These are phyloP conservation scores for Vigna hirtella DNA, from an alignment of 306 rosid species.

Conservation along the genomic window DNA sequence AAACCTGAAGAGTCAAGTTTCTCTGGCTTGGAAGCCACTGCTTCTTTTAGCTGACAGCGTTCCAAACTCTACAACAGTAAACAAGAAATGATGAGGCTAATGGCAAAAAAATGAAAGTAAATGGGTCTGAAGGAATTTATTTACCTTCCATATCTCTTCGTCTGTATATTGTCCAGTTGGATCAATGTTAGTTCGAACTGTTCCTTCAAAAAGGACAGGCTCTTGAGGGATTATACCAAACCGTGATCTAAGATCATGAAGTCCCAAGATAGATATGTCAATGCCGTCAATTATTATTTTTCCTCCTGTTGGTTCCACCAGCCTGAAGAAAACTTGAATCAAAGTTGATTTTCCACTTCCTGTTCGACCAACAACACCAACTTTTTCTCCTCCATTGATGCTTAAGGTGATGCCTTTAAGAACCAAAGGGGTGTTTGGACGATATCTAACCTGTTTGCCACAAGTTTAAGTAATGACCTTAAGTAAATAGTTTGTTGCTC, in stretches of 20 bases:
- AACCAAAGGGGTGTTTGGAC: slow-evolving; percentile 90
- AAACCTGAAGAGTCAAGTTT: slow-evolving; percentile 84
- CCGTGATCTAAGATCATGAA: slow-evolving; percentile 92
- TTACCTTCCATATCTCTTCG: slow-evolving; percentile 96
- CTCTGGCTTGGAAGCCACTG: slow-evolving; percentile 78
- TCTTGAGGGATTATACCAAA: slow-evolving; percentile 98
- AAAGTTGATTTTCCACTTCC: slow-evolving; percentile 96
- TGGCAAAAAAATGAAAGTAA: neutral
- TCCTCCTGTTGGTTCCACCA: slow-evolving; percentile 94
- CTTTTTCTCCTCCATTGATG: slow-evolving; percentile 88
- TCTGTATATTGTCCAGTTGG: slow-evolving; percentile 76
- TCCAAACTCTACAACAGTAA: slow-evolving; percentile 67
- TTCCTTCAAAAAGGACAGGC: slow-evolving; percentile 98
- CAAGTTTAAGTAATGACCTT: slow-evolving; percentile 1
- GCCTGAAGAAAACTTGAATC: slow-evolving; percentile 92
- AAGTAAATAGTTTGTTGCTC: slow-evolving; percentile 4
- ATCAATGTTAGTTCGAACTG: slow-evolving; percentile 88
- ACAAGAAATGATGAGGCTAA: slow-evolving; percentile 28
- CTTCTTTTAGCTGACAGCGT: slow-evolving; percentile 92
- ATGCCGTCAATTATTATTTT: slow-evolving; percentile 81
- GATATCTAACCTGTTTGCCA: slow-evolving; percentile 81
- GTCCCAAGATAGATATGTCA: slow-evolving; percentile 76
- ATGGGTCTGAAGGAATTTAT: neutral
- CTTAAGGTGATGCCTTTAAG: slow-evolving; percentile 83
- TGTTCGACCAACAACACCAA: slow-evolving; percentile 94